Conservation (phyloP, 2,329 filamentous ascomycete genomes). For the Monilinia polystroma region DNA sequence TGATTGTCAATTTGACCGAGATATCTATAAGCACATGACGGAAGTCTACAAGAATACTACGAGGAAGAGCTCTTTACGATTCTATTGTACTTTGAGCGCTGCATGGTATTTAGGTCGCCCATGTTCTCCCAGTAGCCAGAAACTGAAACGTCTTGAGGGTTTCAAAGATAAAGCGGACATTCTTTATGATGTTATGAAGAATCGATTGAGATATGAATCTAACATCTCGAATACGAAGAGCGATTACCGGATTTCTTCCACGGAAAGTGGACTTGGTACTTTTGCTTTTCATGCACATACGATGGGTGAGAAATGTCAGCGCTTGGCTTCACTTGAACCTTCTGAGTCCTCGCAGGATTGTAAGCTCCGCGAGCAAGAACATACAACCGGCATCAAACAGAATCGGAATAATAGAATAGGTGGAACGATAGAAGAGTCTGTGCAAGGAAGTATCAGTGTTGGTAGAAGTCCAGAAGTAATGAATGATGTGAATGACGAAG, state of each 20-base stretch:
- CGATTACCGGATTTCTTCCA: constrained; percentile 14
- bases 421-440: neutral
- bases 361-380: too few relatives aligned
- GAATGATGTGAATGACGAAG: neutral
- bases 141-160: constrained; percentile 1
- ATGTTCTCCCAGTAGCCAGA: neutral
- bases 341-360: neutral
- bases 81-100: constrained; percentile 7
- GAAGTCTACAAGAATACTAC: constrained; percentile 20
- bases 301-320: neutral
- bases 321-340: neutral
- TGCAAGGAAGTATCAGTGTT: neutral
- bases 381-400: neutral
- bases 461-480: neutral
- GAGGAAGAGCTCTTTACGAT: constrained; percentile 5
- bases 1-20: constrained; percentile 5
- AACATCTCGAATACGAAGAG: neutral
- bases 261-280: neutral
- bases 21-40: constrained; percentile 10
- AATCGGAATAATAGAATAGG: neutral
- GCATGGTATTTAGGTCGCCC: constrained; percentile 15
- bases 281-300: constrained; percentile 21
- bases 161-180: constrained; percentile 16
- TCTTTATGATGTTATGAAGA: constrained; percentile 18
- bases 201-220: constrained; percentile 5